phyloP scores from a whole-genome alignment of 1,284 basidiomycete species.

The Schizopora paradoxa region DNA sequence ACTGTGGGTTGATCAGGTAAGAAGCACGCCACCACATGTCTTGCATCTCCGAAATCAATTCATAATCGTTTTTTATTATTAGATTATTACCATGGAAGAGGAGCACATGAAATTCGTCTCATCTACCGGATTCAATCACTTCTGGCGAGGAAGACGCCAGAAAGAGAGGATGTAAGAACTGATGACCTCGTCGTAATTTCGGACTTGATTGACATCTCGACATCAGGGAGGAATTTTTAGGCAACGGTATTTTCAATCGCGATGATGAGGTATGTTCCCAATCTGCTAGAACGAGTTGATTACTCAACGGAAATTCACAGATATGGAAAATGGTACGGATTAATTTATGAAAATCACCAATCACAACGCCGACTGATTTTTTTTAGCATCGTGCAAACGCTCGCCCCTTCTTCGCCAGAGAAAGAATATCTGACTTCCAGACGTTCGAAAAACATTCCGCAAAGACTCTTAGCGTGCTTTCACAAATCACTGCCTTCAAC shows the following conservation, averaged over 20 bases:
- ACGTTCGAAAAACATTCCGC: conserved; percentile 54
- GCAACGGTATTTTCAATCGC: conserved; percentile 68
- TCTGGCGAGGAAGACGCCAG: conserved; percentile 57
- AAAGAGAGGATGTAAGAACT: conserved; percentile 55
- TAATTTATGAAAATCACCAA: background rate
- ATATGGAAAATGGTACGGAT: conserved; percentile 46
- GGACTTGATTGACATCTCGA: background rate
- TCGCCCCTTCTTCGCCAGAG: conserved; percentile 67
- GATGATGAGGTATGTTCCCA: conserved; percentile 50
- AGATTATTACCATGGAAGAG: conserved; percentile 71
- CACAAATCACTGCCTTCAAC: conserved; percentile 31
- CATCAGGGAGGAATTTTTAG: conserved; percentile 59
- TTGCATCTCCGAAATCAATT: conserved; percentile 1
- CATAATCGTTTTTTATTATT: conserved; percentile 9
- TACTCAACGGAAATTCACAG: conserved; percentile 26
- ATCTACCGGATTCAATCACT: conserved; percentile 59
- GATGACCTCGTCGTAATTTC: background rate
- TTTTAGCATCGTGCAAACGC: conserved; percentile 59
- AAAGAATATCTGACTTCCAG: conserved; percentile 64
- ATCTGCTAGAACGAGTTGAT: conserved; percentile 7
- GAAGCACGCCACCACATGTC: conserved; percentile 21
- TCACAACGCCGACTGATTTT: conserved; percentile 8
- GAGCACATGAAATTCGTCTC: conserved; percentile 62
- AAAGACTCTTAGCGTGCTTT: conserved; percentile 46
- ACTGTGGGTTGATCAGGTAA: conserved; percentile 59